Evolutionary conservation across 306 rosid genomes (phyloP).

Genomic region (Prunus salicina): DNA sequence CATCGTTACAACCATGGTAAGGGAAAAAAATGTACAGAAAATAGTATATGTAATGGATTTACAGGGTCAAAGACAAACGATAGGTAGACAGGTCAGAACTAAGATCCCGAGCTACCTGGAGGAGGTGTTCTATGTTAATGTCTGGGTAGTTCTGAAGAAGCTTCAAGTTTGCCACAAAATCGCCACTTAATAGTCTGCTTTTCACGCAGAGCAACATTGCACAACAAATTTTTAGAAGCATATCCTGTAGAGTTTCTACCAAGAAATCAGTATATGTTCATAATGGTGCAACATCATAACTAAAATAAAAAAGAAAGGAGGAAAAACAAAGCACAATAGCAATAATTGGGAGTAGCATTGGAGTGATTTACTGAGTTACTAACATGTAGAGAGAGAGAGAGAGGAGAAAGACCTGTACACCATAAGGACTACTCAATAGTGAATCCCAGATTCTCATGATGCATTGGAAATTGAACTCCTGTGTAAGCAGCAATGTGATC

Average conservation of each 20-base stretch:
- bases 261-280: background rate
- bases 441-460: constrained; percentile 87
- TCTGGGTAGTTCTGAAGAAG: constrained; percentile 76
- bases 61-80: constrained; percentile 43
- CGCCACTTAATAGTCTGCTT: constrained; percentile 59
- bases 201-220: constrained; percentile 77
- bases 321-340: background rate
- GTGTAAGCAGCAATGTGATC: constrained; percentile 81
- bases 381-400: background rate
- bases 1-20: constrained; percentile 12
- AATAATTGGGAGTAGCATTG: too few relatives aligned
- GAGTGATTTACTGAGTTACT: background rate
- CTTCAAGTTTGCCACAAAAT: constrained; percentile 65
- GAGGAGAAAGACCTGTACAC: constrained; percentile 61
- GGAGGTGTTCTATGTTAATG: constrained; percentile 60
- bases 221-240: constrained; percentile 76
- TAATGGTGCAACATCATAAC: background rate
- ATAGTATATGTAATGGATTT: constrained; percentile 5
- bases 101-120: constrained; percentile 66
- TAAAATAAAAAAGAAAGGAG: background rate
- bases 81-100: constrained; percentile 55
- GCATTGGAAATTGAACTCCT: constrained; percentile 62
- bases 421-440: constrained; percentile 64
- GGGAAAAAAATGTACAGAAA: constrained; percentile 2
- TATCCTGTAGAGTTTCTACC: constrained; percentile 45